Evolutionary conservation across 192 early-diverging fungal species (phyloP), one percentile per base, ranked within the genome.

Genomic region (Funneliformis geosporum): DNA sequence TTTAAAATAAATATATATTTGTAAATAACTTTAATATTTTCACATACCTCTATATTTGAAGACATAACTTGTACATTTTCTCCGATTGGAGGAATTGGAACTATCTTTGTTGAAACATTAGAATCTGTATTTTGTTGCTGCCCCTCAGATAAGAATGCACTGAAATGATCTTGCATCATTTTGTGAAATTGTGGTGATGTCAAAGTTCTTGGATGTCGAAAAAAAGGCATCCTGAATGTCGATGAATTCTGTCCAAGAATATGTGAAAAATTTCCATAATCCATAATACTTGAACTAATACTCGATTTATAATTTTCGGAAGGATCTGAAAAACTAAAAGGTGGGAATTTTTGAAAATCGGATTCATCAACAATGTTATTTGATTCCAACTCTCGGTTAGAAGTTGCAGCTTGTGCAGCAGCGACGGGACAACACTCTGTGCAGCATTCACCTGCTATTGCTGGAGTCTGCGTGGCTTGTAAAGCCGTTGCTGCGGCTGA

Each of bases 351-450:
- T 16, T 68, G 61, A 28, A 75, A 66, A 38, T 76, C 43, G 21
- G 38, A 28, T 60, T 5, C 38, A 25, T 6, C 39, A 44, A 28
- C 25, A 7, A 10, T 42, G 61, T 46, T 50, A 8, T 40, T 27
- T 14, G 44, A 33, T 18, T 73, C 50, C n/a, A 59, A 33, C 25
- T 40, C 28, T 65, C 71, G 23, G 21, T 76, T 69, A 14, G 74
- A 39, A 12, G 40, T 61, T 33, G 75, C 60, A 55, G 65, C 66
- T 80, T 60, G 12, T 12, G 71, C 77, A 9, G 83, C 83, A 59
- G 80, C 80, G 27, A 73, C 55, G 10, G 84, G 84, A 80, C 84
- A 84, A 60, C 84, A 84, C 16, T 80, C 79, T 14, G 60, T 79
- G 75, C 84, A 84, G 39, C 84, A 84, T 43, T 81, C 84, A 16